A percentile compares a stretch with the other conserved stretches of the same genome.
Conservation (phyloP, 306 rosid genomes). For the Amphicarpaea edgeworthii region DNA sequence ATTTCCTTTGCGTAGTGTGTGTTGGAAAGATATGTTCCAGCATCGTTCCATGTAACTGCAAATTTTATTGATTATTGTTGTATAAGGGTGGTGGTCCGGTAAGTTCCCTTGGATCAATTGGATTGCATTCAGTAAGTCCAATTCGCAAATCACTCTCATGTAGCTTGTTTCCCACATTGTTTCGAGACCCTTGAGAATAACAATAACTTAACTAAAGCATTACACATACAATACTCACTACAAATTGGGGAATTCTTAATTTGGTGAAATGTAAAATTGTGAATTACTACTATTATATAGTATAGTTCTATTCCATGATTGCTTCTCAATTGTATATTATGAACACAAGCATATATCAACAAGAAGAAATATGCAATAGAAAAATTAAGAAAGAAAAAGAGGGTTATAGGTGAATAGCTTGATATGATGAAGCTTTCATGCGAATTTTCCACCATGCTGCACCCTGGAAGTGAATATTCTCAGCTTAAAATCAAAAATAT, state of each 20-base stretch:
- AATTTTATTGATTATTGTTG: too few species aligned
- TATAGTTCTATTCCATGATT: conserved; percentile 12
- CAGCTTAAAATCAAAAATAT: conserved; percentile 17
- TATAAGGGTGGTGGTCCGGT: too few species aligned
- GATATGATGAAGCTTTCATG: conserved; percentile 9
- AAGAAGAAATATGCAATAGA: background rate
- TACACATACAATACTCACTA: conserved; percentile 23
- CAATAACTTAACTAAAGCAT: conserved; percentile 37
- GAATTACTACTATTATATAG: too few species aligned
- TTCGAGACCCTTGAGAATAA: too few species aligned
- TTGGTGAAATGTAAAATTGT: background rate
- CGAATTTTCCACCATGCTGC: conserved; percentile 20
- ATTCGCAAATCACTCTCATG: too few species aligned
- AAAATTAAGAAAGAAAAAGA: background rate
- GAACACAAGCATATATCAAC: too few species aligned
- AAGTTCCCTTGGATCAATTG: too few species aligned
- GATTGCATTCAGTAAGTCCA: too few species aligned
- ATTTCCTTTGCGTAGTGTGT: too few species aligned
- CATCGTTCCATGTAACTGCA: too few species aligned
- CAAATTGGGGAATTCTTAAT: conserved; percentile 13
- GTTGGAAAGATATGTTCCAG: too few species aligned
- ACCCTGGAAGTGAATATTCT: conserved; percentile 48
- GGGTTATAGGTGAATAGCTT: background rate
- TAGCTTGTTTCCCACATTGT: too few species aligned
- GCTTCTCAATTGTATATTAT: conserved; percentile 35